Evolutionary conservation across 179 eudicot genomes (phyloP).

Genomic region (Beta macrorhiza): DNA sequence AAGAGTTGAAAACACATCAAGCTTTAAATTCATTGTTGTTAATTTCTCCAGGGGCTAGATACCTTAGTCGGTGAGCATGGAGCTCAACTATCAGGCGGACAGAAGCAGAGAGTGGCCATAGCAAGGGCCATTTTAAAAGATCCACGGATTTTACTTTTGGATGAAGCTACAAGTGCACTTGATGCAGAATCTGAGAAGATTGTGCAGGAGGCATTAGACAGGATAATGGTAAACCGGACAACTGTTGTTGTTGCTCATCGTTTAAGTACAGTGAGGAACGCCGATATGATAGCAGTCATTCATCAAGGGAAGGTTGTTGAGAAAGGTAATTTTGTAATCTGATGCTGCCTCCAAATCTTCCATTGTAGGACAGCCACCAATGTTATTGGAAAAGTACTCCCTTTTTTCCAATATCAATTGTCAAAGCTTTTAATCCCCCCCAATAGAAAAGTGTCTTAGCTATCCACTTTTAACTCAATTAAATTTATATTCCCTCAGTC

Average conservation of each 20-base stretch:
- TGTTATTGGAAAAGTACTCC: no score
- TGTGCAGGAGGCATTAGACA: slow-evolving; percentile 74
- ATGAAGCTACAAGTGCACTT: slow-evolving; percentile 52
- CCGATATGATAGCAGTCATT: slow-evolving; percentile 70
- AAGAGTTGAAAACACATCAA: not conserved
- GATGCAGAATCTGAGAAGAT: slow-evolving; percentile 53
- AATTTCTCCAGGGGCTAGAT: slow-evolving; percentile 56
- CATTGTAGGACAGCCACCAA: no score
- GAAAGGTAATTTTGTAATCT: slow-evolving; percentile 47
- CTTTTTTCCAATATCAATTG: no score
- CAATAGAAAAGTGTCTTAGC: no score
- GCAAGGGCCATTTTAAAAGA: slow-evolving; percentile 74
- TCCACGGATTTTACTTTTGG: slow-evolving; percentile 63
- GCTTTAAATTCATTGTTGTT: not conserved
- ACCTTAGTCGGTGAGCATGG: slow-evolving; percentile 80
- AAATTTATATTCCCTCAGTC: no score
- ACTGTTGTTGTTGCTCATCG: slow-evolving; percentile 78
- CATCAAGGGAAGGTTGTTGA: slow-evolving; percentile 69
- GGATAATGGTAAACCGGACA: slow-evolving; percentile 68
- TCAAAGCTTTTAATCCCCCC: no score
- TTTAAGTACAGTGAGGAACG: slow-evolving; percentile 64
- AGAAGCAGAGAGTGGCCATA: slow-evolving; percentile 76
- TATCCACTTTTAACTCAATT: no score
- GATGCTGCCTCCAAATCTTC: not conserved
- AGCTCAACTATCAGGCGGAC: slow-evolving; percentile 73